A percentile compares a stretch with the other conserved stretches of the same genome.
Evolutionary conservation across 2,329 filamentous ascomycete species (phyloP).

Genomic region (Pestalotiopsis sp.): DNA sequence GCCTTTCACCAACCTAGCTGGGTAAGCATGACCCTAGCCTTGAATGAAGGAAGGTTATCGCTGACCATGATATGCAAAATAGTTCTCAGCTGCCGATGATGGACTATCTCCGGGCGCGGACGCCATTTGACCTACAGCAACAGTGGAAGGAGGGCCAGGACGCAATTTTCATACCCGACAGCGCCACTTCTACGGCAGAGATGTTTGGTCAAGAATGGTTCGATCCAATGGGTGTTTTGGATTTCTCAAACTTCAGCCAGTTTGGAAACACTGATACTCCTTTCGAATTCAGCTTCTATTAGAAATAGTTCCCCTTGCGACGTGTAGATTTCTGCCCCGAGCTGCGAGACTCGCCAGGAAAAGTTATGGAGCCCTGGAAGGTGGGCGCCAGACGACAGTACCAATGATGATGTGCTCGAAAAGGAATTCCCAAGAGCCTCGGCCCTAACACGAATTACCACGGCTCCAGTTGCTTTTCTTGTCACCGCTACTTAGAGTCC

Average conservation of each 20-base stretch:
- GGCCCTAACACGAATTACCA: too few relatives aligned
- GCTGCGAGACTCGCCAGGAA: too few relatives aligned
- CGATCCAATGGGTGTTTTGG: constrained; percentile 20
- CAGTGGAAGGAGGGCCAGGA: not conserved
- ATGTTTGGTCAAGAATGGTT: constrained; percentile 16
- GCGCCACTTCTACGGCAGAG: not conserved
- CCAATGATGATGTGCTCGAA: too few relatives aligned
- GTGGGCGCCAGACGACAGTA: too few relatives aligned
- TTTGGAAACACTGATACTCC: constrained; percentile 17
- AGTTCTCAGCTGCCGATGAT: not conserved
- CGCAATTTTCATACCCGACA: not conserved
- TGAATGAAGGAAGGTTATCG: too few relatives aligned
- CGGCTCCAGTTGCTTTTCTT: too few relatives aligned
- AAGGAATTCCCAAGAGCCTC: too few relatives aligned
- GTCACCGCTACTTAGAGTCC: too few relatives aligned
- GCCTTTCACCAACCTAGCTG: not conserved
- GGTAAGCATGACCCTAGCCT: not conserved
- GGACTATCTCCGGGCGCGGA: not conserved
- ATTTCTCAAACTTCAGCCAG: constrained; percentile 23
- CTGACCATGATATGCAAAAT: not conserved
- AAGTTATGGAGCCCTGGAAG: too few relatives aligned
- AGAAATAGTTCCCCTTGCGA: too few relatives aligned
- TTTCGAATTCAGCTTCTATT: constrained; percentile 16
- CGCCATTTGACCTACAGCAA: not conserved
- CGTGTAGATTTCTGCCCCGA: too few relatives aligned